phyloP scores from a whole-genome alignment of 2,329 filamentous ascomycete genomes.

The Trichoderma sp. region DNA sequence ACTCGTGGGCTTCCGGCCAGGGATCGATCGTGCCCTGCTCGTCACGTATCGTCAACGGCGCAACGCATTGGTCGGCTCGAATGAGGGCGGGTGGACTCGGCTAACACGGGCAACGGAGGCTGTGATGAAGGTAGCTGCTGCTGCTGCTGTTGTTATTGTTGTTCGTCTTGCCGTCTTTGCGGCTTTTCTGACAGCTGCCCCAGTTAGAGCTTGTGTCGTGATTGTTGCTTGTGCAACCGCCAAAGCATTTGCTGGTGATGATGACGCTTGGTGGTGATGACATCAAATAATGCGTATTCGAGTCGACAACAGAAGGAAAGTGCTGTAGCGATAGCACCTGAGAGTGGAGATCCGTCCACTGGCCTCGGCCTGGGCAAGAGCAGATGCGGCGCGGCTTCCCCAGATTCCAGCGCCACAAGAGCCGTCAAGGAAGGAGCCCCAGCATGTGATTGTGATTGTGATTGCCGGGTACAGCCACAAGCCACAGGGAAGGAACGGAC shows the following conservation, averaged over 20 bases:
- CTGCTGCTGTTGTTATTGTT: not conserved
- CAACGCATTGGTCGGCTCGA: slow-evolving; percentile 26
- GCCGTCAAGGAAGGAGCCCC: not conserved
- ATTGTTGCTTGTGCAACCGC: not conserved
- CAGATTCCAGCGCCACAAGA: slow-evolving; percentile 26
- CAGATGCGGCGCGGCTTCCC: slow-evolving; percentile 21
- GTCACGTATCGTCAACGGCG: slow-evolving; percentile 15
- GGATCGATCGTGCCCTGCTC: slow-evolving; percentile 11
- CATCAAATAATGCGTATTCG: not conserved
- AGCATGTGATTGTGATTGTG: slow-evolving; percentile 32
- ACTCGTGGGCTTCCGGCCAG: slow-evolving; percentile 6
- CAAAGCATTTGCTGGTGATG: slow-evolving; percentile 3
- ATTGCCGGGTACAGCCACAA: slow-evolving; percentile 29
- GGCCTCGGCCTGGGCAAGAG: slow-evolving; percentile 23
- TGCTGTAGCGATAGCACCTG: slow-evolving; percentile 11
- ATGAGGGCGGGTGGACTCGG: slow-evolving; percentile 11
- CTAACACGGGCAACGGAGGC: slow-evolving; percentile 3
- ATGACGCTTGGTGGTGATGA: slow-evolving; percentile 8
- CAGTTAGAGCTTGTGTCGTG: not conserved
- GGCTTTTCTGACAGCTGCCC: no score
- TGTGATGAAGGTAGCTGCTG: not conserved
- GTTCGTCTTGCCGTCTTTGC: not conserved
- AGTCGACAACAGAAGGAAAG: not conserved
- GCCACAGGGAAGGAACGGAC: no score
- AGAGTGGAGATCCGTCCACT: slow-evolving; percentile 19